A percentile compares a stretch with the other conserved stretches of the same genome.
Evolutionary conservation across 768 basidiomycete genomes (phyloP).

Genomic region (Naganishia vaughanmartiniae): DNA sequence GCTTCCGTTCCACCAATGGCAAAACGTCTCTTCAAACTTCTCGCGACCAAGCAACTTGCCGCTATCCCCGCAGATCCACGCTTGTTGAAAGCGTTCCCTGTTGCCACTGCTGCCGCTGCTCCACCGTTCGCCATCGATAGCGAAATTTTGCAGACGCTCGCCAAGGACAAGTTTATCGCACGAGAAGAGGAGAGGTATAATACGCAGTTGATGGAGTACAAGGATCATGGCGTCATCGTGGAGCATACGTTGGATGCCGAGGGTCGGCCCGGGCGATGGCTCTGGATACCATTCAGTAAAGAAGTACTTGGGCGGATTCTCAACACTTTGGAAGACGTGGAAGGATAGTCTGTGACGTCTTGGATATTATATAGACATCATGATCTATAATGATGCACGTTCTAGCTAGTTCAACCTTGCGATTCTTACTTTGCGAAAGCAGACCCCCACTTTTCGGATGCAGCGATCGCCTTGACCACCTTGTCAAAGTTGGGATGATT

Average conservation of each 20-base stretch:
- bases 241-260: slow-evolving; percentile 53
- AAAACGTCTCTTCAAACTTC: slow-evolving; percentile 71
- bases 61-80: slow-evolving; percentile 54
- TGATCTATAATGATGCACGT: slow-evolving; percentile 30
- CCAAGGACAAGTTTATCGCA: slow-evolving; percentile 80
- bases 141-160: slow-evolving; percentile 55
- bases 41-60: slow-evolving; percentile 68
- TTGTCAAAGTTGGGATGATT: slow-evolving; percentile 71
- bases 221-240: slow-evolving; percentile 83
- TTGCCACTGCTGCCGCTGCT: slow-evolving; percentile 63
- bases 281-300: slow-evolving; percentile 85
- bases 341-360: slow-evolving; percentile 28
- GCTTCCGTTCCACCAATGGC: slow-evolving; percentile 84
- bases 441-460: slow-evolving; percentile 41
- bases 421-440: slow-evolving; percentile 10
- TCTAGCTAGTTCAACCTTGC: too few species aligned
- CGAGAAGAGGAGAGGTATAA: slow-evolving; percentile 80
- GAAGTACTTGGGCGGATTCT: slow-evolving; percentile 61
- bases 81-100: slow-evolving; percentile 50
- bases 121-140: slow-evolving; percentile 61
- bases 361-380: background rate
- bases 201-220: slow-evolving; percentile 80
- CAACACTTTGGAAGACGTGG: slow-evolving; percentile 44
- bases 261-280: slow-evolving; percentile 59
- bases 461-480: slow-evolving; percentile 62